Conservation (phyloP, 176 grass and related monocot species). For the Tuctoria greenei region DNA sequence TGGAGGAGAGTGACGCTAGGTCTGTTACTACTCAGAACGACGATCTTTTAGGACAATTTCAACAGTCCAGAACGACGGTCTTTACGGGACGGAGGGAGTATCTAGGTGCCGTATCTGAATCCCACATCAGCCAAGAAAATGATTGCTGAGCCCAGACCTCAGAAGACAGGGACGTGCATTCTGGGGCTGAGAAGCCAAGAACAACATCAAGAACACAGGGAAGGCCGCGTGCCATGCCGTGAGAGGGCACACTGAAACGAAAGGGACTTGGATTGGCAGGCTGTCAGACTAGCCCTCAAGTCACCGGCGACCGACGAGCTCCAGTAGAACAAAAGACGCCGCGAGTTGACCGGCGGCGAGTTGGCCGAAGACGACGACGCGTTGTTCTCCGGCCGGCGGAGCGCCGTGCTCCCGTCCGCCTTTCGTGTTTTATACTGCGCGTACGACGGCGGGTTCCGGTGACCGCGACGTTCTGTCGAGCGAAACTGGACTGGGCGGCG, state of each 20-base stretch:
- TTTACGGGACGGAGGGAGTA: too few relatives aligned
- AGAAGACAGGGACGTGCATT: background rate
- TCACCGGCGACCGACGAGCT: background rate
- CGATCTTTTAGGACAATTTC: too few relatives aligned
- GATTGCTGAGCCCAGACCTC: background rate
- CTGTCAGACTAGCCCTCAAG: background rate
- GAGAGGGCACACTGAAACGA: background rate
- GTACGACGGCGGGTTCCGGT: background rate
- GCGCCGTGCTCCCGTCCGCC: background rate
- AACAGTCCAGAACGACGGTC: too few relatives aligned
- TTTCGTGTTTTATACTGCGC: background rate
- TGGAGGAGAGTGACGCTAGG: too few relatives aligned
- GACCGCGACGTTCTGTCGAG: slow-evolving; percentile 8
- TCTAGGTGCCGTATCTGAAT: slow-evolving; percentile 25
- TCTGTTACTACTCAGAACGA: too few relatives aligned
- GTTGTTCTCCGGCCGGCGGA: slow-evolving; percentile 6
- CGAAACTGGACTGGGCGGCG: background rate
- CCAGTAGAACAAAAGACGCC: background rate
- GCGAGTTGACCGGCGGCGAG: too few relatives aligned
- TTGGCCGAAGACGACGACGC: background rate
- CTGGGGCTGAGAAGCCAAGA: background rate
- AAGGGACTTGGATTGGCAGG: background rate
- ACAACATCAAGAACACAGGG: background rate
- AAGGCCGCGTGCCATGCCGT: background rate
- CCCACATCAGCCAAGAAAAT: background rate